Percentiles rank a stretch among this genome's conserved stretches.
These are phyloP conservation scores for Metarhizium guizhouense DNA, from an alignment of 2,329 filamentous ascomycete species.

Conservation along the genomic window DNA sequence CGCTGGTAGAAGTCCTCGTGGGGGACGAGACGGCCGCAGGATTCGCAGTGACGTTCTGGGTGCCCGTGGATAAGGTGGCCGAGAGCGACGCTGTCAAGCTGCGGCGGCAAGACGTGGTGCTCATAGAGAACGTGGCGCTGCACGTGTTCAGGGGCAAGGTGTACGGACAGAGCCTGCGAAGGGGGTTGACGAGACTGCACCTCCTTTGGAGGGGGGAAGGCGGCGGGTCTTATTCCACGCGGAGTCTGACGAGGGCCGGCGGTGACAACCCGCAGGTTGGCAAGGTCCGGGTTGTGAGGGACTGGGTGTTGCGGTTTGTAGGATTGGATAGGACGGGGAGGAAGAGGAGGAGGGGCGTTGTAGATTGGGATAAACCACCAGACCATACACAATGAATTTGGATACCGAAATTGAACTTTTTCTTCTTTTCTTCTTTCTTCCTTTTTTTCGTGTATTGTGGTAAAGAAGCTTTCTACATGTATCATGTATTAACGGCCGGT, in stretches of 20 bases:
- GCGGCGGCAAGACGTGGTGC: conserved; percentile 64
- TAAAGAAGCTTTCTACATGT: too few species aligned
- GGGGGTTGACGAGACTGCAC: conserved; percentile 59
- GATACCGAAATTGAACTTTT: not conserved
- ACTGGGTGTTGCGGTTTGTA: conserved; percentile 70
- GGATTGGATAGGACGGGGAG: conserved; percentile 22
- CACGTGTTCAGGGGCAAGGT: conserved; percentile 67
- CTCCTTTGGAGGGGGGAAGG: conserved; percentile 49
- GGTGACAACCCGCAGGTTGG: conserved; percentile 40
- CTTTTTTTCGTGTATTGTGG: not conserved
- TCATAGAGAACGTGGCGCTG: conserved; percentile 72
- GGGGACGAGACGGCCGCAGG: conserved; percentile 78
- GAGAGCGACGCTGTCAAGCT: conserved; percentile 34
- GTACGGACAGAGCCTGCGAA: conserved; percentile 73
- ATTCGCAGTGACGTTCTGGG: conserved; percentile 81
- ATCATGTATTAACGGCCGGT: too few species aligned
- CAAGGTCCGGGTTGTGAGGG: conserved; percentile 58
- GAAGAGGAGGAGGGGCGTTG: conserved; percentile 6
- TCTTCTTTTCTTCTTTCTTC: not conserved
- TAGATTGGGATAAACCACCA: conserved; percentile 29
- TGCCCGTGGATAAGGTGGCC: conserved; percentile 34
- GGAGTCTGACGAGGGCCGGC: conserved; percentile 31
- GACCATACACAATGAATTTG: conserved; percentile 27
- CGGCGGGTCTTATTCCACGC: conserved; percentile 46
- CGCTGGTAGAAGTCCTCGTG: conserved; percentile 68